Evolutionary conservation across 176 grass and related monocot species (phyloP).

Genomic region (Carex pumila): DNA sequence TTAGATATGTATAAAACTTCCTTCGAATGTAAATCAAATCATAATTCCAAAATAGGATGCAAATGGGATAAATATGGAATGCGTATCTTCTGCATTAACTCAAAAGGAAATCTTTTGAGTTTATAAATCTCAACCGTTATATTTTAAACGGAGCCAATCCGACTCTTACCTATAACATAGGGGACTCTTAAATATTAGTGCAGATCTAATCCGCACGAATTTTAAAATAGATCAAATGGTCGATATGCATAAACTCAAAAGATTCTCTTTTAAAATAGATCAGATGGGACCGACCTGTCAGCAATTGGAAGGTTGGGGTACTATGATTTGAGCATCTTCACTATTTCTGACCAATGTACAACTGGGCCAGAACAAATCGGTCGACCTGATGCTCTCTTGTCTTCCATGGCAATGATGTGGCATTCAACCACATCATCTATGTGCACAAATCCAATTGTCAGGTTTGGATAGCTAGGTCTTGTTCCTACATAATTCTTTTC

Average conservation of each 20-base stretch:
- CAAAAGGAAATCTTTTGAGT: too few relatives aligned
- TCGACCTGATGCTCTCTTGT: constrained; percentile 43
- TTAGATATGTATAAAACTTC: neutral
- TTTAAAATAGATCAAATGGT: too few relatives aligned
- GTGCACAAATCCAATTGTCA: constrained; percentile 67
- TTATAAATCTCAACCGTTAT: too few relatives aligned
- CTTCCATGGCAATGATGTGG: constrained; percentile 83
- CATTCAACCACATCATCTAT: constrained; percentile 58
- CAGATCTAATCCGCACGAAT: too few relatives aligned
- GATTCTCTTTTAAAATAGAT: too few relatives aligned
- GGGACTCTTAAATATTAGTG: too few relatives aligned
- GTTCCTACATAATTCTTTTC: constrained; percentile 26
- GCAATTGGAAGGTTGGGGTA: constrained; percentile 51
- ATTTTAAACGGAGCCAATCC: too few relatives aligned
- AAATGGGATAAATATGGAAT: neutral
- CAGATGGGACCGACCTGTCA: constrained; percentile 14
- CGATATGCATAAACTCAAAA: too few relatives aligned
- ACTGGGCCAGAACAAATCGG: constrained; percentile 66
- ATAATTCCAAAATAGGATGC: neutral
- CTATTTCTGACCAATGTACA: constrained; percentile 62
- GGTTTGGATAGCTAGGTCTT: constrained; percentile 45
- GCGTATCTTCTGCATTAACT: too few relatives aligned
- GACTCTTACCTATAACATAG: too few relatives aligned
- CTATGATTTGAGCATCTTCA: constrained; percentile 39
- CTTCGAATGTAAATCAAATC: neutral